Conservation (phyloP, 768 basidiomycete species). For the Terana coerulea region DNA sequence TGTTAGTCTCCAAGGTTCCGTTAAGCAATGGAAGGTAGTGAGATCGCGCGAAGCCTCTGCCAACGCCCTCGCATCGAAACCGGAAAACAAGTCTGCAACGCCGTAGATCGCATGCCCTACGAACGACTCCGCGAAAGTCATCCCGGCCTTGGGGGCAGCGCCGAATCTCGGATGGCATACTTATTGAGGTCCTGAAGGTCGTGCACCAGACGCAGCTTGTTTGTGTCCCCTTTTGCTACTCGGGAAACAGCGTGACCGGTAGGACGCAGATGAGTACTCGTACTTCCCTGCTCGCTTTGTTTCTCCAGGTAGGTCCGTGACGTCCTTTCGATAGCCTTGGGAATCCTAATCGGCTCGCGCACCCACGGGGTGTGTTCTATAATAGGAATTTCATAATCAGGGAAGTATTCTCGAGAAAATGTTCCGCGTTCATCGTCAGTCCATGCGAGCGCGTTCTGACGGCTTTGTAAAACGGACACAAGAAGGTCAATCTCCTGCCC, state of each 20-base stretch:
- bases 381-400: conserved; percentile 29
- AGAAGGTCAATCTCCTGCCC: conserved; percentile 15
- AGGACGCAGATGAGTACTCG: conserved; percentile 18
- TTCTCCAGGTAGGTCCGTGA: conserved; percentile 1
- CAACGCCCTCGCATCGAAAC: conserved; percentile 14
- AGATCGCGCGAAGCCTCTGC: conserved; percentile 13
- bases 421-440: conserved; percentile 27
- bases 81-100: conserved; percentile 13
- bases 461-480: conserved; percentile 7
- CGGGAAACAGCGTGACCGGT: conserved; percentile 15
- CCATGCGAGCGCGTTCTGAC: conserved; percentile 22
- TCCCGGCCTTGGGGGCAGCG: conserved; percentile 14
- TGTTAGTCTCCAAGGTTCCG: conserved; percentile 9
- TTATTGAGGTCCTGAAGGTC: conserved; percentile 18
- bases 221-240: conserved; percentile 19
- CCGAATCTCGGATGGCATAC: conserved; percentile 18
- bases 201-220: conserved; percentile 13
- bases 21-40: conserved; percentile 16
- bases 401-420: conserved; percentile 29
- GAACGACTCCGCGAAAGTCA: conserved; percentile 18
- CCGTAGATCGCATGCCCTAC: conserved; percentile 13
- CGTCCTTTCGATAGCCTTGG: conserved; percentile 6
- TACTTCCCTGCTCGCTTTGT: conserved; percentile 14
- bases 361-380: conserved; percentile 34
- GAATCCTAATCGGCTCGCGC: conserved; percentile 17